Evolutionary conservation across 2,329 filamentous ascomycete species (phyloP), one percentile per base, ranked within the genome.

Genomic region (Pseudopithomyces maydicus): DNA sequence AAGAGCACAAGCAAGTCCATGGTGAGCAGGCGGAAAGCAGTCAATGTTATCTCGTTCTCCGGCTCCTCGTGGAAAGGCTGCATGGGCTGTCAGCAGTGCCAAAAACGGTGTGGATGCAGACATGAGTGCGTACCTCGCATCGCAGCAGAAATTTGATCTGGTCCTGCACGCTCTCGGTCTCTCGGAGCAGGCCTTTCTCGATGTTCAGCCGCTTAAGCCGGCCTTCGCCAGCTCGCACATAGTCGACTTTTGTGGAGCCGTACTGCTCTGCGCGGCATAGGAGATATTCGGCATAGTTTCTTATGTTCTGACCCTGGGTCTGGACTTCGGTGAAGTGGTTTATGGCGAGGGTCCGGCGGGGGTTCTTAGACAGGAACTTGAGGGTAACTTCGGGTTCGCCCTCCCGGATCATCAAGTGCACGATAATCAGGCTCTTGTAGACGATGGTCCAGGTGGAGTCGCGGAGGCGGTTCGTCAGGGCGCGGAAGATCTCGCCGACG

Each of bases 381-480:
- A 99, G 82, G 2, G 95, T 97, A 47, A 92, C 90, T 74, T 98
- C 92, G 33, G 89, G 88, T 62, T 93, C 89, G 52, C 95, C 95
- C 79, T 99, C 95, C 66, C 95, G 87, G 74, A 99, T 95, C 95
- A 99, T 98, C 59, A 98, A 81, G 76, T 99, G 95, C 45, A 96
- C 88, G 47, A 96, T 95, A 69, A 98, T 97, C 65, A 99, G 82
- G 68, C 92, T 89, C 82, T 99, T 99, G 88, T 97, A 97, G 63
- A 97, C 94, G 56, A 98, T 92, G n/a, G 95, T 99, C 95, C 95
- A 99, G 82, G 95, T 97, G 66, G 94, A 94, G 76, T 99, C 95
- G 74, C 92, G 89, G 65, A 99, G 79, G 51, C 95, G 88, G 74
- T 92, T 87, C 74, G 96, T 92, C 53, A 99, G 82, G 41, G 92